Percentiles rank a stretch among this genome's conserved stretches.
Conservation (phyloP, 2,329 filamentous ascomycete species). For the Neonectria sp. region DNA sequence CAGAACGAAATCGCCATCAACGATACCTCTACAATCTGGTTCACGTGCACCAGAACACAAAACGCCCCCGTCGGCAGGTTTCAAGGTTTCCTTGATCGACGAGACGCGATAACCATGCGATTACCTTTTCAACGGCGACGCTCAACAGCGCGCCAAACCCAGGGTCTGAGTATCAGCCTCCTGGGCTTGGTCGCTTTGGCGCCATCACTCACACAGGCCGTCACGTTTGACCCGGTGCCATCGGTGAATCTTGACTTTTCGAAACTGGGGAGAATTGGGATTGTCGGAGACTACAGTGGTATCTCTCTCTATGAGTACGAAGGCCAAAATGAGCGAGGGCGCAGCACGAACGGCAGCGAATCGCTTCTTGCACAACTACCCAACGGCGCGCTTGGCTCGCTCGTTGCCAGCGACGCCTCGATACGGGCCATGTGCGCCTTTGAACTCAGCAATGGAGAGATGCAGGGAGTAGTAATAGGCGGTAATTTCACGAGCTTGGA, state of each 20-base stretch:
- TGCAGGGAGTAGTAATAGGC: slow-evolving; percentile 85
- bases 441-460: slow-evolving; percentile 73
- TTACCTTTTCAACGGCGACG: slow-evolving; percentile 60
- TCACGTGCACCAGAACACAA: slow-evolving; percentile 25
- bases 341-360: slow-evolving; percentile 83
- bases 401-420: slow-evolving; percentile 84
- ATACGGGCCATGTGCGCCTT: slow-evolving; percentile 93
- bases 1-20: slow-evolving; percentile 35
- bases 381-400: slow-evolving; percentile 83
- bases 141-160: slow-evolving; percentile 55
- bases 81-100: slow-evolving; percentile 32
- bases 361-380: slow-evolving; percentile 86
- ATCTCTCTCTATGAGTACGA: slow-evolving; percentile 91
- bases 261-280: slow-evolving; percentile 84
- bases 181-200: slow-evolving; percentile 59
- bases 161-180: slow-evolving; percentile 50
- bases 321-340: slow-evolving; percentile 80
- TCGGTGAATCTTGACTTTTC: slow-evolving; percentile 83
- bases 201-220: slow-evolving; percentile 61
- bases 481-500: slow-evolving; percentile 97
- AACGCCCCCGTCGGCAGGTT: slow-evolving; percentile 19
- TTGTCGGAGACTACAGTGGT: slow-evolving; percentile 91
- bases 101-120: slow-evolving; percentile 61
- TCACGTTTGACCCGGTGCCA: slow-evolving; percentile 74
- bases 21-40: slow-evolving; percentile 30